A percentile compares a stretch with the other conserved stretches of the same genome.
Conservation (phyloP, 1,284 basidiomycete species). For the Inonotus obliquus region DNA sequence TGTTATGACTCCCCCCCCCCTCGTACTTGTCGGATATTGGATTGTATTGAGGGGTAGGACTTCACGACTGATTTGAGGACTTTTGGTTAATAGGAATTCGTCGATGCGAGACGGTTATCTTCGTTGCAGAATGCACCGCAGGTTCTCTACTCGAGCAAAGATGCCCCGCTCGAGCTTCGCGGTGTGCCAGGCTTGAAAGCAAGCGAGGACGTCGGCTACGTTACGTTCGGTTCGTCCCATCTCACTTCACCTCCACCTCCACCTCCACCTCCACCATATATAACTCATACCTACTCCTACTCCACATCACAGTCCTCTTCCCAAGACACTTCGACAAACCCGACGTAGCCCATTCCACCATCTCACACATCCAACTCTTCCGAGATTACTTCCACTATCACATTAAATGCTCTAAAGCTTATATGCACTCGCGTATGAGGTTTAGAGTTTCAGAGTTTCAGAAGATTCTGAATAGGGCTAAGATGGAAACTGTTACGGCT, state of each 20-base stretch:
- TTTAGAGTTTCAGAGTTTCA: constrained; percentile 94
- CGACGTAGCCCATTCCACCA: constrained; percentile 74
- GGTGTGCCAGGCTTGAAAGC: constrained; percentile 77
- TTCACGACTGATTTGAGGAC: too few species aligned
- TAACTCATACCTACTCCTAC: background rate
- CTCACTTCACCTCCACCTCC: background rate
- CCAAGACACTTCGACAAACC: constrained; percentile 90
- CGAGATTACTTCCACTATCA: constrained; percentile 99
- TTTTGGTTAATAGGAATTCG: constrained; percentile 77
- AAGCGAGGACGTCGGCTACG: constrained; percentile 93
- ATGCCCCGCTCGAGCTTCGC: constrained; percentile 94
- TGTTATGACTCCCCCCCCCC: constrained; percentile 21
- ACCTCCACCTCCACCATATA: background rate
- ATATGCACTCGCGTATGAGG: constrained; percentile 99
- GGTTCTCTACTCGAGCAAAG: constrained; percentile 94
- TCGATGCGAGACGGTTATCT: constrained; percentile 91
- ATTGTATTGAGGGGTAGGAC: background rate
- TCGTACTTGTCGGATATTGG: background rate
- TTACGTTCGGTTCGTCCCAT: constrained; percentile 72
- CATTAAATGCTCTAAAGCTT: constrained; percentile 99
- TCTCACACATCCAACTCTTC: constrained; percentile 96
- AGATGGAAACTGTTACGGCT: constrained; percentile 76
- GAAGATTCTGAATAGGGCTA: constrained; percentile 97
- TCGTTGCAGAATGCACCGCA: constrained; percentile 97
- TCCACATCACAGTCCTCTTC: constrained; percentile 67